Base-by-base conservation (phyloP, 768 basidiomycete species). In the Cystobasidium tubakii region DNA sequence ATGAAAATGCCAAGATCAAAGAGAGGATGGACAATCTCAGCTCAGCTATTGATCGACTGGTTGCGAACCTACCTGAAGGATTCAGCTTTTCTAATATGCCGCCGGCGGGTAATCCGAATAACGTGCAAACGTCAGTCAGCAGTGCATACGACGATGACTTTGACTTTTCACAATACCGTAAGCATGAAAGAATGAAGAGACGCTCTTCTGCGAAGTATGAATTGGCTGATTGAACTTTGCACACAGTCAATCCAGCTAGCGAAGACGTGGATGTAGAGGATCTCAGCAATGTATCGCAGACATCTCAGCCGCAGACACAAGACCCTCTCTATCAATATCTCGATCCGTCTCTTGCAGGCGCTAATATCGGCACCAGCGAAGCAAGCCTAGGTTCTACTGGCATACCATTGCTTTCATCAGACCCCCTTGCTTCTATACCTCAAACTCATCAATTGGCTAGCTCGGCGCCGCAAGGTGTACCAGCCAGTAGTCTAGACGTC, bases 81-180 rank as follows among this genome's bases (percentile, higher is more conserved):
- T 71, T 71, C 54, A 36, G 39, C 21, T 71, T 67, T 29, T 10
- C 10, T 12, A 34, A 29, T 50, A 10, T 39, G 2, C 66, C 25
- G 15, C 64, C 33, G 4, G 10, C 64, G 12, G 17, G 42, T 53
- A 50, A 15, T 23, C 2, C 25, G 21, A 29, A 69, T 4, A 46
- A 17, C 36, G 66, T 50, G 29, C 4, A 36, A 42, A 57, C 23
- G 33, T 60, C 57, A 13, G 55, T n/a, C 10, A 60, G 23, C 50
- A 60, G 60, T n/a, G 34, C 29, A 9, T 39, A 55, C n/a, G 69
- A 36, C 23, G 69, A 71, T 53, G 69, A 71, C 7, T 71, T 71
- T 46, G 69, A 71, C 55, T 57, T 71, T 71, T 55, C 50, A 34
- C 69, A 71, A 36, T 71, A 71, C 42, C 36, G 69, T 71, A 29